Evolutionary conservation across 2,329 filamentous ascomycete genomes (phyloP), one percentile per base, ranked within the genome.

Genomic region (Hymenoscyphus repandus): DNA sequence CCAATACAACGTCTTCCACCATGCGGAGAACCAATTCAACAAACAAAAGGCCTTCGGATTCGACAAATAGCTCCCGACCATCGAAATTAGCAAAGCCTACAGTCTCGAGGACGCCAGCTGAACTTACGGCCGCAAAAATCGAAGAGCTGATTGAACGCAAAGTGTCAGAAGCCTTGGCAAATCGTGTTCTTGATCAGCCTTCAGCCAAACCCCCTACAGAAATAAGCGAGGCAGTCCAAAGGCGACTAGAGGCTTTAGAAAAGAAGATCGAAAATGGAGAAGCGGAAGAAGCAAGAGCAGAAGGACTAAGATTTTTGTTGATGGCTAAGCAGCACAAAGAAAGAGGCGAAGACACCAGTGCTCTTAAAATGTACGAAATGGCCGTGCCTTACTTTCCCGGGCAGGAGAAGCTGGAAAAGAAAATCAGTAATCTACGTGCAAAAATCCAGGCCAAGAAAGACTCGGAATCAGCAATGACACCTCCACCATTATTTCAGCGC

Each of bases 111-210:
- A 62, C 55, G 55, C 62, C 68, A 57, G 40, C 56, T 32, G 58
- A 79, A 70, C 56, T 89, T 7, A 86, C 84, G 0, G 79, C 83
- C 15, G 85, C 83, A 11, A 85, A 84, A 47, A 95, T 97, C 53
- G 91, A 96, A 66, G 88, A 90, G 36, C 83, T 96, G 71, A 90
- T 97, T 1, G 88, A 96, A 68, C 88, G 86, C 61, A 95, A 95
- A 63, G 88, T 97, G 1, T 85, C 86, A 53, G 90, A 96, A 70
- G 90, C 93, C 33, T 74, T 97, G 1, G 90, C 91, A 0, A 84
- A 85, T n/a, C 81, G 86, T 47, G 82, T 80, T 1, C 64, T 80
- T 13, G 77, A 79, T 55, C 80, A 85, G 38, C 70, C 76, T 13
- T 69, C 77, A 52, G 65, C 73, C 52, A 56, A 71, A 38, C 50